These are phyloP conservation scores for Solanum aculeatissimum DNA, from an alignment of 305 asterid genomes.

Conservation along the genomic window DNA sequence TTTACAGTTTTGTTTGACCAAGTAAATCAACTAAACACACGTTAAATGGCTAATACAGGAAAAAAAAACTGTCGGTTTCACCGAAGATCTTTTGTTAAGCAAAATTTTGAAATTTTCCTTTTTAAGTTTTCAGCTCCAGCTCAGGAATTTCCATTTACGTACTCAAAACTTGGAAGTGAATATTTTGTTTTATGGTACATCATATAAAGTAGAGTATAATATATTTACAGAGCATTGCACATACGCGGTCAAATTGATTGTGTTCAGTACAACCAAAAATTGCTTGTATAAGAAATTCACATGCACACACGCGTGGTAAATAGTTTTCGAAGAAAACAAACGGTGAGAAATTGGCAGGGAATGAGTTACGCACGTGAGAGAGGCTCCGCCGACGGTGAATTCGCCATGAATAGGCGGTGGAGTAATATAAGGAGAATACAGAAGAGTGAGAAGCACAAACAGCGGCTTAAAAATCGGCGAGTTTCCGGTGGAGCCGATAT, in stretches of 20 bases:
- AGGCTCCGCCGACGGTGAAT: conserved; percentile 21
- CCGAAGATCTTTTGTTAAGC: background rate
- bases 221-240: background rate
- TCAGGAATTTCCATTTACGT: background rate
- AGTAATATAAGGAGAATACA: background rate
- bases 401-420: background rate
- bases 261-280: background rate
- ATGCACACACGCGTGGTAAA: conserved; percentile 8
- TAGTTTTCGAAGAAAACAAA: background rate
- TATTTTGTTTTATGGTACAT: background rate
- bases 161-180: background rate
- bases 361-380: conserved; percentile 5
- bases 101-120: background rate
- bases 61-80: background rate
- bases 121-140: background rate
- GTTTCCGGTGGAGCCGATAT: conserved; percentile 51
- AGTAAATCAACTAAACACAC: background rate
- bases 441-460: background rate
- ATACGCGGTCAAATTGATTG: background rate
- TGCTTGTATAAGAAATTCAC: background rate
- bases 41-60: background rate
- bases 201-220: background rate
- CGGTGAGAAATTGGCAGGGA: background rate
- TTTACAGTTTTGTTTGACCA: background rate
- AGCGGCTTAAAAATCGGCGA: conserved; percentile 28